phyloP scores from a whole-genome alignment of 2,329 filamentous ascomycete species.

The Aspergillus sp. region DNA sequence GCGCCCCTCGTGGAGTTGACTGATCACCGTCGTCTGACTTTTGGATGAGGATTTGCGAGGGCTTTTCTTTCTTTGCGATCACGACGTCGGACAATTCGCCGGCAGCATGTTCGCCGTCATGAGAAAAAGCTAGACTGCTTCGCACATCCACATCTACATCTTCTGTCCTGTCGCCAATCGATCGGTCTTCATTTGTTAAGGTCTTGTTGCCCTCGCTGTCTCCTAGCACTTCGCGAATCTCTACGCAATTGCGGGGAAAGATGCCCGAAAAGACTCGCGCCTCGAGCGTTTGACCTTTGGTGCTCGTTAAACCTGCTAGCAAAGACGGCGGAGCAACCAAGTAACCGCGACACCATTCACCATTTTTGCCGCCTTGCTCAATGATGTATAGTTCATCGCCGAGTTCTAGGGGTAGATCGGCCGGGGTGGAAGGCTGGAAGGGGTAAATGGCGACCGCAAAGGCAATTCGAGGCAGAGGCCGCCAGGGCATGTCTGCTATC shows the following conservation, averaged over 20 bases:
- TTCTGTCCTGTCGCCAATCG: constrained; percentile 36
- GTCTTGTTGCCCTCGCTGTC: constrained; percentile 56
- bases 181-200: constrained; percentile 33
- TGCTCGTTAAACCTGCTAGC: constrained; percentile 84
- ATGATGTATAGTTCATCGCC: constrained; percentile 99
- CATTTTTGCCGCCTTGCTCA: constrained; percentile 82
- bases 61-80: constrained; percentile 39
- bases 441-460: constrained; percentile 97
- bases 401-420: constrained; percentile 93
- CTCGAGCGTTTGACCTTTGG: constrained; percentile 89
- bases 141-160: constrained; percentile 29
- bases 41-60: constrained; percentile 41
- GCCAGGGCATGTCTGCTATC: constrained; percentile 77
- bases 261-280: constrained; percentile 98
- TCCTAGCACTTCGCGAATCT: constrained; percentile 87
- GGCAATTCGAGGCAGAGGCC: constrained; percentile 92
- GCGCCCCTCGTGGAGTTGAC: constrained; percentile 31
- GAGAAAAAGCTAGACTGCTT: constrained; percentile 28
- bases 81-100: constrained; percentile 35
- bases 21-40: constrained; percentile 35
- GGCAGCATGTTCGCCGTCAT: constrained; percentile 24
- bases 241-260: constrained; percentile 91
- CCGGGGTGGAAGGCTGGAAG: constrained; percentile 80
- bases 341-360: constrained; percentile 93
- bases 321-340: constrained; percentile 91